Evolutionary conservation across 2,329 filamentous ascomycete species (phyloP), one percentile per base, ranked within the genome.

Genomic region (Xylaria sp.): DNA sequence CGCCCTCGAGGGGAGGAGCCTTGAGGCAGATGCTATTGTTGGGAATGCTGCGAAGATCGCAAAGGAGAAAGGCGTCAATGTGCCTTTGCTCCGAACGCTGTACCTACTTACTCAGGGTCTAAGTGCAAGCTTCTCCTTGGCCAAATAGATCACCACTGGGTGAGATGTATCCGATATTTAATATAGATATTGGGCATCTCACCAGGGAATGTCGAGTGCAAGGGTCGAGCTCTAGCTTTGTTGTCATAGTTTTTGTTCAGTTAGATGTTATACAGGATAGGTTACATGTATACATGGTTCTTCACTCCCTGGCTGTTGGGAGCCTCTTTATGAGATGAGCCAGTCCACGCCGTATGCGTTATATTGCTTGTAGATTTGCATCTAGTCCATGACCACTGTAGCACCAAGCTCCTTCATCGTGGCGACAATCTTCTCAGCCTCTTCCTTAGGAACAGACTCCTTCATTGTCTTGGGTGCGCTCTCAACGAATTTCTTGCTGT

Each of bases 401-500:
- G 92, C 96, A 74, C 96, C 96, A 71, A 99, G 85, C 75, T 89
- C 94, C 90, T 98, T 98, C 86, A 99, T 88, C 51, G 93, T 90
- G 82, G 93, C 93, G 68, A 99, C 90, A 79, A 99, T 98, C 91
- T 99, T 99, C 88, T 98, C 95, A 8, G 94, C 94, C 82, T 99
- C 97, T 79, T 99, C 96, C 89, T 99, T 99, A 73, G 95, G 92
- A 75, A 99, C 94, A 61, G 92, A 94, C 85, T 99, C 96, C 91
- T 98, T 98, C 93, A 99, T 93, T 82, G 93, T 86, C 91, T 99
- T 99, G 73, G 96, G 96, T 75, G 93, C 94, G 80, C 93, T 94
- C 88, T 99, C 96, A 74, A 99, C 96, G 79, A 99, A 99, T 87
- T 99, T 99, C 92, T 99, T 99, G 85, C 93, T 97, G 84, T 99